Evolutionary conservation across 306 rosid genomes (phyloP).

Genomic region (Carpinus viminea): DNA sequence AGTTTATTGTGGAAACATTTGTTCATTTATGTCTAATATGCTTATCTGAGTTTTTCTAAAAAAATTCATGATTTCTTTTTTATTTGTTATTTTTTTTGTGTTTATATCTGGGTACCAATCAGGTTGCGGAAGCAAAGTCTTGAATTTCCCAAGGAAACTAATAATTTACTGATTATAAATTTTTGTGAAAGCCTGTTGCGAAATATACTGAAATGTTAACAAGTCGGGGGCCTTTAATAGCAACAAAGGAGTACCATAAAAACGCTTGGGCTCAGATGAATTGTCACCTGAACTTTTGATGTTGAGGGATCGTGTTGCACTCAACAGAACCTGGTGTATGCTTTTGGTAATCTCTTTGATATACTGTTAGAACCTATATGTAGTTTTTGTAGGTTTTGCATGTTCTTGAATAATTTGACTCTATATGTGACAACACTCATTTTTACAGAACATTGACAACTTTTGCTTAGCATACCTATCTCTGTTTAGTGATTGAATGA

Average conservation of each 20-base stretch:
- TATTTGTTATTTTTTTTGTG: no score
- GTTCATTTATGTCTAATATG: no score
- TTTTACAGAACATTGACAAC: neutral
- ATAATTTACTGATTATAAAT: no score
- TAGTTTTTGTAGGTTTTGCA: neutral
- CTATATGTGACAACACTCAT: neutral
- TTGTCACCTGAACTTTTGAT: slow-evolving; percentile 79
- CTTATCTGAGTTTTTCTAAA: no score
- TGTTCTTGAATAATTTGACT: neutral
- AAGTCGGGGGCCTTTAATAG: slow-evolving; percentile 79
- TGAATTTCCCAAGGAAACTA: no score
- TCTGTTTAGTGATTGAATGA: neutral
- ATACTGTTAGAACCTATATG: neutral
- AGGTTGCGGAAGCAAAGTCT: no score
- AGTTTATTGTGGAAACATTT: no score
- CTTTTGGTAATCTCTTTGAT: slow-evolving; percentile 7
- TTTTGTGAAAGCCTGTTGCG: slow-evolving; percentile 79
- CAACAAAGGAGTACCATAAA: slow-evolving; percentile 89
- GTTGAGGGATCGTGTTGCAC: slow-evolving; percentile 73
- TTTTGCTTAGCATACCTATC: neutral
- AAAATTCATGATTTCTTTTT: no score
- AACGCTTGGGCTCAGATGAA: slow-evolving; percentile 83
- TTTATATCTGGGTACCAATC: no score
- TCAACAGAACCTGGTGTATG: slow-evolving; percentile 53
- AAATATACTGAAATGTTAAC: slow-evolving; percentile 96